phyloP scores from a whole-genome alignment of 352 stramenopile genomes.

The Peronosclerospora sorghi region DNA sequence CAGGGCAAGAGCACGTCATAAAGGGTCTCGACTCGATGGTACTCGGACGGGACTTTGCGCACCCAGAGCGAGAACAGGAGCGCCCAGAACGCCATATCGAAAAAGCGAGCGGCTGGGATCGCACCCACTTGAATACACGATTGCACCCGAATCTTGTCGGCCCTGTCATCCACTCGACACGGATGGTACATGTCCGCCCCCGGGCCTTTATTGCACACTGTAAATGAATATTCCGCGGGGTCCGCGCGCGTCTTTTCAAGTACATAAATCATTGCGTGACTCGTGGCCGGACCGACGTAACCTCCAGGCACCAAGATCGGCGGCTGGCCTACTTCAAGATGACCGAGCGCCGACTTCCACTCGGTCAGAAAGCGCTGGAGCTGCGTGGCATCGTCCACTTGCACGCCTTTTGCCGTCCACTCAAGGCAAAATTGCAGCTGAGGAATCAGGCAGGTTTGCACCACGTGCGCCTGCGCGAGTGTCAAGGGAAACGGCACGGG shows the following conservation, averaged over 20 bases:
- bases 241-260: slow-evolving; percentile 54
- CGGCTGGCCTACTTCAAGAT: slow-evolving; percentile 29
- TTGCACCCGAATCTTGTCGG: slow-evolving; percentile 68
- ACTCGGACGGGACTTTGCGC: slow-evolving; percentile 74
- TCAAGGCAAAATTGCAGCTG: slow-evolving; percentile 40
- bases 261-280: slow-evolving; percentile 77
- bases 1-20: slow-evolving; percentile 86
- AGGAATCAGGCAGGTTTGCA: slow-evolving; percentile 35
- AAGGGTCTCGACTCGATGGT: slow-evolving; percentile 77
- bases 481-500: slow-evolving; percentile 40
- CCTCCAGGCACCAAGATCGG: slow-evolving; percentile 63
- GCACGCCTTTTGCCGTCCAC: slow-evolving; percentile 43
- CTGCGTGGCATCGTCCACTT: slow-evolving; percentile 52
- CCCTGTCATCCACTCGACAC: slow-evolving; percentile 7
- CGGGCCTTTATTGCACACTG: slow-evolving; percentile 82
- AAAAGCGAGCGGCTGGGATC: slow-evolving; percentile 48
- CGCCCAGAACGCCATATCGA: slow-evolving; percentile 83
- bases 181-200: slow-evolving; percentile 81
- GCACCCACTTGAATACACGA: slow-evolving; percentile 53
- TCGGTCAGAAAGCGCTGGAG: slow-evolving; percentile 55
- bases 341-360: slow-evolving; percentile 49
- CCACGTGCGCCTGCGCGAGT: slow-evolving; percentile 34
- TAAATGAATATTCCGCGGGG: slow-evolving; percentile 48
- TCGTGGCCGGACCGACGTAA: slow-evolving; percentile 59
- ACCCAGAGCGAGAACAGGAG: slow-evolving; percentile 80